Percentiles rank a stretch among this genome's conserved stretches.
phyloP scores from a whole-genome alignment of 2,329 filamentous ascomycete species.

The Trichoderma simmonsii region DNA sequence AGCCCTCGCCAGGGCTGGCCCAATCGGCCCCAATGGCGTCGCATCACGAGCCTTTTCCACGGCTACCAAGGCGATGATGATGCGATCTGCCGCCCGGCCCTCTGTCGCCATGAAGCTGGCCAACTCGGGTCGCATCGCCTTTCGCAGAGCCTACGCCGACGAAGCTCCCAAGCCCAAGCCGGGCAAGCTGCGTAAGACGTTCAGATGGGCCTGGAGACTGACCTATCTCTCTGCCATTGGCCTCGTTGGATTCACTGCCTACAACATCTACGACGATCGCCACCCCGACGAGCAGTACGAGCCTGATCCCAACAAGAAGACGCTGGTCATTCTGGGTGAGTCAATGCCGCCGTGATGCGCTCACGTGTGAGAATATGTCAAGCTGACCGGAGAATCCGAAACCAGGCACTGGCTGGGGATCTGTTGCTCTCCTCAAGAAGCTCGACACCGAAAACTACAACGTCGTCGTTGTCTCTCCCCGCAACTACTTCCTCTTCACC shows the following conservation, averaged over 20 bases:
- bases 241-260: constrained; percentile 68
- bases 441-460: constrained; percentile 99
- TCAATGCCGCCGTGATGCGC: neutral
- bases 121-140: constrained; percentile 38
- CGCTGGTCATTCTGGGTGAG: constrained; percentile 87
- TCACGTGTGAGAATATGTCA: constrained; percentile 4
- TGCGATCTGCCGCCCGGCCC: constrained; percentile 28
- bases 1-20: constrained; percentile 33
- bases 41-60: constrained; percentile 36
- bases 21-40: constrained; percentile 29
- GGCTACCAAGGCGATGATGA: constrained; percentile 25
- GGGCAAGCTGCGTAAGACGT: constrained; percentile 61
- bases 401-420: constrained; percentile 89
- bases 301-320: constrained; percentile 91
- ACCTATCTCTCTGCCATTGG: constrained; percentile 73
- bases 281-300: constrained; percentile 76
- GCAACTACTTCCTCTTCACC: constrained; percentile 99
- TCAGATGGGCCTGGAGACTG: constrained; percentile 80
- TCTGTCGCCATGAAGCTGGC: constrained; percentile 35
- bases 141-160: constrained; percentile 50
- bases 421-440: constrained; percentile 95
- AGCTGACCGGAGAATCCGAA: constrained; percentile 25
- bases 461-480: constrained; percentile 92
- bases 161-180: constrained; percentile 48
- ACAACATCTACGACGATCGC: constrained; percentile 77